Base-by-base conservation (phyloP, 2,329 filamentous ascomycete genomes). In the Xylaria hypoxylon region DNA sequence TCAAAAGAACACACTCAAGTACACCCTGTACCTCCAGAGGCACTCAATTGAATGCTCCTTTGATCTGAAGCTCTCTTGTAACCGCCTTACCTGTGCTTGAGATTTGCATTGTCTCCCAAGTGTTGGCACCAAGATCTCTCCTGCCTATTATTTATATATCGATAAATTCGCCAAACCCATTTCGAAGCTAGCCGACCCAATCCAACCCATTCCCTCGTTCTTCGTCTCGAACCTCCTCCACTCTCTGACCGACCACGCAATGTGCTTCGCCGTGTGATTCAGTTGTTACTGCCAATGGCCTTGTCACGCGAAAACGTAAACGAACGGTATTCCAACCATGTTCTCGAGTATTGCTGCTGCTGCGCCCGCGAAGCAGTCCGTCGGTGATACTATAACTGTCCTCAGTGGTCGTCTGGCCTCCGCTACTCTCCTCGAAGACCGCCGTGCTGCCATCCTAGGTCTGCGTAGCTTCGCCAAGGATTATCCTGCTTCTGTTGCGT, bases 401-500 rank as follows among this genome's bases (percentile, higher is more conserved):
- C 85, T 98, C 67, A 96, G 94, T 80, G 90, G 90, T 75, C 92
- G 96, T 62, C 87, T 99, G 44, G 89, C 90, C 77, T 97, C 92
- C 72, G 93, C 94, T 50, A 97, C 94, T 1, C 86, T 99, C 17
- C 87, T 99, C 45, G 96, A 99, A 81, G 96, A 99, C 79, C 91
- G 96, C 60, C 90, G 96, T 69, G 94, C 93, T 62, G 94, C 96
- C 51, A 97, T 99, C 53, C 87, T 97, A 33, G 96, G 96, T 19
- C 85, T 99, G 42, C 89, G 96, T 73, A 97, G 94, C 81, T 98
- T 99, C 79, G 93, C 96, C 47, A 98, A 98, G 80, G 90, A 96
- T 68, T 98, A 95, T 74, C 96, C 96, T 42, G 96, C 96, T 15
- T 97, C 94, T 7, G 96, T 99, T 40, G 93, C 96, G 1, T 97